Evolutionary conservation across 768 basidiomycete genomes (phyloP).

Genomic region (Boletellus ananiceps): DNA sequence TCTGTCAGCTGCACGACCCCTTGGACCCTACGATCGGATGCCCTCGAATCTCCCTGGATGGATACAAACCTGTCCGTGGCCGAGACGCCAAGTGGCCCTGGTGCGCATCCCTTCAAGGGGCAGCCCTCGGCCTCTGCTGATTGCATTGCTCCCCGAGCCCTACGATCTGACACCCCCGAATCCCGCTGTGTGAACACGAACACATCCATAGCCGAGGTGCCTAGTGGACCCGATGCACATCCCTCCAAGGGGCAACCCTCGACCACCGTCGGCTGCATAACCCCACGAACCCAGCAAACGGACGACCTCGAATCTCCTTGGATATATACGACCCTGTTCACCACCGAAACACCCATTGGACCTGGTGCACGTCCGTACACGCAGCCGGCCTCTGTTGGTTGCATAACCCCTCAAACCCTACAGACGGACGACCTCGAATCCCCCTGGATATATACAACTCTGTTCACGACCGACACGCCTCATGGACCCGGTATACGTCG

Average conservation of each 20-base stretch:
- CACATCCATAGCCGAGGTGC: too few relatives aligned
- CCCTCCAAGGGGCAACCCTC: constrained; percentile 1
- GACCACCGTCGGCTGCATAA: constrained; percentile 12
- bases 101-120: background rate
- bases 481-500: too few relatives aligned
- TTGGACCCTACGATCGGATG: background rate
- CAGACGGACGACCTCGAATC: constrained; percentile 7
- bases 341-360: too few relatives aligned
- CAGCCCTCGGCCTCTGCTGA: constrained; percentile 6
- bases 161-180: constrained; percentile 1
- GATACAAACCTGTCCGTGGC: background rate
- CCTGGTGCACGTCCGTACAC: background rate
- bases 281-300: constrained; percentile 2
- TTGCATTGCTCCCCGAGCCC: constrained; percentile 8
- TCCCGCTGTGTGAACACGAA: constrained; percentile 12
- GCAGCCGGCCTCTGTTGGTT: constrained; percentile 9
- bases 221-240: too few relatives aligned
- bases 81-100: too few relatives aligned
- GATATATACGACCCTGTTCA: background rate
- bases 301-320: constrained; percentile 11
- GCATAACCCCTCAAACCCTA: constrained; percentile 7
- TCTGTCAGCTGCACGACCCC: constrained; percentile 12
- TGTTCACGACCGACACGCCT: too few relatives aligned
- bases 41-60: constrained; percentile 11
- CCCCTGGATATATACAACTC: constrained; percentile 7